Base-by-base conservation (phyloP, 441 rosid genomes). In the Aleurites moluccanus region DNA sequence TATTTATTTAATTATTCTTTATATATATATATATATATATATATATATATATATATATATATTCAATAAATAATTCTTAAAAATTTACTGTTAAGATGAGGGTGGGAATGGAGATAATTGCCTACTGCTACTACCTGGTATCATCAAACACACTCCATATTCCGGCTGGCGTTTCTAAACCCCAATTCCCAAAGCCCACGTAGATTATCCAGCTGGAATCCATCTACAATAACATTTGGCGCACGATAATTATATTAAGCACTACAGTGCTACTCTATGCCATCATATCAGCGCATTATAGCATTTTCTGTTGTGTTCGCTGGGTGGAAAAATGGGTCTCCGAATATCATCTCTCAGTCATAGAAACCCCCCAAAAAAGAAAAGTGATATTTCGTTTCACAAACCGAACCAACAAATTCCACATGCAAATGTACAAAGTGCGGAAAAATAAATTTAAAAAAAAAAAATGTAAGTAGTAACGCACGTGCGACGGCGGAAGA, bases 151-250 rank as follows among this genome's bases (percentile, higher is more conserved):
- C 47, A 9, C 2, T 0, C 10, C 47, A 44, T 3, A 78, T 78
- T 80, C 80, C 81, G 78, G 83, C 83, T 80, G 83, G 64, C 82
- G 50, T 40, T 64, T 1, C 47, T 0, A 44, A 74, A 0, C 66
- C 55, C 61, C 15, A 10, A 21, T 15, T 1, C 3, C 38, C 15
- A 10, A 21, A 30, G 3, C 3, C 38, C 78, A 78, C 81, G 78
- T 80, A 55, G n/a, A 68, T 42, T 49, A 20, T 75, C 84, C 84
- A 86, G 86, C 86, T 82, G 87, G 81, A 81, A 35, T 70, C 85
- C 85, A 80, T 50, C 72, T 14, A 76, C 38, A 20, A 71, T 65
- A n/a, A 33, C 60, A 56, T 33, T 38, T 27, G 35, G 65, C 67
- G 33, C 70, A 76, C 62, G 15, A 4, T 59, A 28, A 13, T 75